These are phyloP conservation scores for Collybia mongolica DNA, from an alignment of 768 basidiomycete species.

Conservation along the genomic window DNA sequence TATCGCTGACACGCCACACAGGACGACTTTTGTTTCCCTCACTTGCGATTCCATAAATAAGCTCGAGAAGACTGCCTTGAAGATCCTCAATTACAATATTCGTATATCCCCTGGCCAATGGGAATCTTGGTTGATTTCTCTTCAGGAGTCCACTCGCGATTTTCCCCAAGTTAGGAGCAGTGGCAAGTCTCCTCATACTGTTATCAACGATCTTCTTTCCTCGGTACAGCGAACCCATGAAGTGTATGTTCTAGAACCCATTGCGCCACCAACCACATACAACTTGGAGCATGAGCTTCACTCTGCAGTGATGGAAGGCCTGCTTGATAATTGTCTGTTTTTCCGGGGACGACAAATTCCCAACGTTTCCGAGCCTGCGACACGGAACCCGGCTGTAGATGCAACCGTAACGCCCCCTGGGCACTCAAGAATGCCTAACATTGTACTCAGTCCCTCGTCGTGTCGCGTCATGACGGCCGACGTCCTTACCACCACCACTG, in stretches of 20 bases:
- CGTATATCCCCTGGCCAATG: conserved; percentile 12
- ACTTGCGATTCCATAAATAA: conserved; percentile 3
- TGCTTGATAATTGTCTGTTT: neutral
- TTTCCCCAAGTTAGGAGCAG: neutral
- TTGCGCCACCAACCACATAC: neutral
- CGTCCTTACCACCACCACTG: neutral
- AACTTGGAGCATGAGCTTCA: neutral
- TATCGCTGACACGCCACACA: neutral
- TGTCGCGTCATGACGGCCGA: neutral
- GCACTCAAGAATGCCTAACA: neutral
- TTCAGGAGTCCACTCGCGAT: conserved; percentile 4
- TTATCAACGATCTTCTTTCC: conserved; percentile 3
- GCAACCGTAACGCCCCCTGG: neutral
- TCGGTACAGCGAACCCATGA: neutral
- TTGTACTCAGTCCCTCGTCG: neutral
- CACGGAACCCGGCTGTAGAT: conserved; percentile 11
- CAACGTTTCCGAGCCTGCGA: conserved; percentile 1
- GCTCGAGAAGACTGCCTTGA: conserved; percentile 10
- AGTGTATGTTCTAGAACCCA: neutral
- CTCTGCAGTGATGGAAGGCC: neutral
- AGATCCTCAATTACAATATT: conserved; percentile 14
- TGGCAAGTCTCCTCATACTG: conserved; percentile 1
- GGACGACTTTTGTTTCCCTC: conserved; percentile 13
- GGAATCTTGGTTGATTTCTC: conserved; percentile 11
- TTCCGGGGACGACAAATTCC: too few species aligned